A percentile compares a stretch with the other conserved stretches of the same genome.
Evolutionary conservation across 2,329 filamentous ascomycete species (phyloP).

Genomic region (Monascus ruber): DNA sequence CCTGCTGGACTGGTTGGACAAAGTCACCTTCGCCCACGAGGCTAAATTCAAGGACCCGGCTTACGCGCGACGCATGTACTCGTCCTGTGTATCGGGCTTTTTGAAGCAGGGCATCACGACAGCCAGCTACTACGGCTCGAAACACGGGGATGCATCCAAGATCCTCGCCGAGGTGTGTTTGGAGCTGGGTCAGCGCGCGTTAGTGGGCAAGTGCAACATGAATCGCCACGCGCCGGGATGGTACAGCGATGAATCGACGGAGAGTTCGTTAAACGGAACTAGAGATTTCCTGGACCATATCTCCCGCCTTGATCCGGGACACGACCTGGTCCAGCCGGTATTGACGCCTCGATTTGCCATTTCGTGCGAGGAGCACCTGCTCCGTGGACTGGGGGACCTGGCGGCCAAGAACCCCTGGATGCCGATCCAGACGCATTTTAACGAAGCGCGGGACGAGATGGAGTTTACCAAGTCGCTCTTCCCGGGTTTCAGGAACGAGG

Average conservation of each 20-base stretch:
- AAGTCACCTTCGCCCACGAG: slow-evolving; percentile 55
- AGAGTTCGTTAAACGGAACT: slow-evolving; percentile 41
- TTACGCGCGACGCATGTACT: slow-evolving; percentile 45
- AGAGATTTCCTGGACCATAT: slow-evolving; percentile 41
- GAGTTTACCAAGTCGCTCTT: slow-evolving; percentile 44
- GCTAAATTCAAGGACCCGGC: slow-evolving; percentile 45
- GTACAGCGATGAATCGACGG: slow-evolving; percentile 38
- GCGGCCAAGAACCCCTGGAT: slow-evolving; percentile 38
- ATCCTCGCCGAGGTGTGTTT: slow-evolving; percentile 24
- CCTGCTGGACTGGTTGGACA: slow-evolving; percentile 49
- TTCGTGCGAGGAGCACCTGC: slow-evolving; percentile 44
- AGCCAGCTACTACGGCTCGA: slow-evolving; percentile 25
- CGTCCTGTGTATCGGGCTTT: slow-evolving; percentile 44
- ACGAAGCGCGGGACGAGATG: slow-evolving; percentile 53
- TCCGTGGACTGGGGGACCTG: slow-evolving; percentile 46
- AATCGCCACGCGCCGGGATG: slow-evolving; percentile 37
- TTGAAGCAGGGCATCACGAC: slow-evolving; percentile 41
- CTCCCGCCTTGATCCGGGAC: slow-evolving; percentile 30
- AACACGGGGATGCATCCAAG: slow-evolving; percentile 18
- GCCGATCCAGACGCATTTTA: slow-evolving; percentile 56
- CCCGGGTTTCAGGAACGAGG: slow-evolving; percentile 45
- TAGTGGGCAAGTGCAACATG: slow-evolving; percentile 29
- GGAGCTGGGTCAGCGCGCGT: slow-evolving; percentile 21
- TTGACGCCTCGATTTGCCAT: slow-evolving; percentile 53
- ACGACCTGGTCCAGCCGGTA: slow-evolving; percentile 37